phyloP scores from a whole-genome alignment of 2,329 filamentous ascomycete genomes.

The Beauveria caledonica region DNA sequence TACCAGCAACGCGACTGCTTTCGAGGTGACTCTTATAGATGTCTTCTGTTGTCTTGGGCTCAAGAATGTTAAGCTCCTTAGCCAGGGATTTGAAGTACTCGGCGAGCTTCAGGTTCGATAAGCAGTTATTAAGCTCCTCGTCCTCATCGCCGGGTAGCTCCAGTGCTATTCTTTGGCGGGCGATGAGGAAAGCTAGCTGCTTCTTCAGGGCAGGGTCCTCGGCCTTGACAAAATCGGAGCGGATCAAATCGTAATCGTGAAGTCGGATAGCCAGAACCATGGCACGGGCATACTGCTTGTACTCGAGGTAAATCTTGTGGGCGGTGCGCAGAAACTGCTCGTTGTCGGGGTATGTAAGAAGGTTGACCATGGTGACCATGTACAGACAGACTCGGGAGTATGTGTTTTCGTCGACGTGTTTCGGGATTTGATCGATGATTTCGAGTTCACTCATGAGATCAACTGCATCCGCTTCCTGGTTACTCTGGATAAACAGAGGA shows the following conservation, averaged over 20 bases:
- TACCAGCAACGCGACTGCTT: slow-evolving; percentile 82
- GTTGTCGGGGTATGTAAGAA: slow-evolving; percentile 96
- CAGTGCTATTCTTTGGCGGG: slow-evolving; percentile 81
- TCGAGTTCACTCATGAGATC: slow-evolving; percentile 95
- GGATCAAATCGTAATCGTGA: slow-evolving; percentile 78
- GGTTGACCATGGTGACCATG: slow-evolving; percentile 97
- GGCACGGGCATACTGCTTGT: slow-evolving; percentile 88
- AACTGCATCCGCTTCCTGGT: slow-evolving; percentile 95
- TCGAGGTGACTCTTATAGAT: slow-evolving; percentile 99
- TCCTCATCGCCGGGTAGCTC: slow-evolving; percentile 64
- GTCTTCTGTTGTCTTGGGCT: slow-evolving; percentile 94
- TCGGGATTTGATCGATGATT: slow-evolving; percentile 85
- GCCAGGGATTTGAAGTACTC: slow-evolving; percentile 90
- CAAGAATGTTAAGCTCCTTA: slow-evolving; percentile 93
- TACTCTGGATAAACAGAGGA: slow-evolving; percentile 92
- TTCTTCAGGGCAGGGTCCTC: slow-evolving; percentile 77
- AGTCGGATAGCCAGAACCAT: slow-evolving; percentile 90
- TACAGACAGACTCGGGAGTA: slow-evolving; percentile 91
- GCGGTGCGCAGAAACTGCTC: slow-evolving; percentile 89
- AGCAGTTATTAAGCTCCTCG: slow-evolving; percentile 67
- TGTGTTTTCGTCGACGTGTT: slow-evolving; percentile 88
- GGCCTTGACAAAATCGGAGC: slow-evolving; percentile 70
- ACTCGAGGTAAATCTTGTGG: slow-evolving; percentile 86
- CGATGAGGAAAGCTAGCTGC: slow-evolving; percentile 89
- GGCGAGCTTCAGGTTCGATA: slow-evolving; percentile 80